Evolutionary conservation across 352 stramenopile genomes (phyloP).

Genomic region (Phytophthora pistaciae): DNA sequence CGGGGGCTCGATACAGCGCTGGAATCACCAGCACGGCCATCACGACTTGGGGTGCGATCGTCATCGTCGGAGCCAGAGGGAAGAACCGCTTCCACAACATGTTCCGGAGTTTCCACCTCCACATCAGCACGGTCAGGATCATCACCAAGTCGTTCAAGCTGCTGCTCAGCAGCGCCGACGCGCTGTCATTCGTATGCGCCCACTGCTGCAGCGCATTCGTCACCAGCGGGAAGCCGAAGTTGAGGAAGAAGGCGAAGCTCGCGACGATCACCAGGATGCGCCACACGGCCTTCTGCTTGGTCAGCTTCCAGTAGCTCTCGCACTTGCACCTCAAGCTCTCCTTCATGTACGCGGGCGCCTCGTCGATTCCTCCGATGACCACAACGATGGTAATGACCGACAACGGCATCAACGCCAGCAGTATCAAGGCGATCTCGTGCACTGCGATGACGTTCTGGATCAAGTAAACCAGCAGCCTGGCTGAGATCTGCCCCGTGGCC

Average conservation of each 20-base stretch:
- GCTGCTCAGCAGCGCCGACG: constrained; percentile 33
- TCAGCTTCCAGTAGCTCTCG: constrained; percentile 67
- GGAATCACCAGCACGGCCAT: constrained; percentile 40
- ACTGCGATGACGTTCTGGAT: constrained; percentile 35
- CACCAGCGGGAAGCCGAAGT: constrained; percentile 45
- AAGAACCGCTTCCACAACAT: constrained; percentile 53
- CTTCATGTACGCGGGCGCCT: constrained; percentile 23
- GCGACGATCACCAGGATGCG: constrained; percentile 49
- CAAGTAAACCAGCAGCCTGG: constrained; percentile 35
- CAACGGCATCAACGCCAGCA: constrained; percentile 41
- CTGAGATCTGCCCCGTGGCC: constrained; percentile 34
- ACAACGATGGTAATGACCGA: constrained; percentile 41
- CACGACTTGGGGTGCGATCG: constrained; percentile 35
- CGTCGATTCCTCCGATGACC: constrained; percentile 28
- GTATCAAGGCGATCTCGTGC: constrained; percentile 34
- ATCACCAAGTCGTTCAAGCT: constrained; percentile 45
- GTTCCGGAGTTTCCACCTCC: constrained; percentile 47
- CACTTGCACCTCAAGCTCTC: constrained; percentile 46
- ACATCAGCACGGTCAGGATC: constrained; percentile 46
- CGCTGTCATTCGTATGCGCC: constrained; percentile 37
- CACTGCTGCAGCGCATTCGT: constrained; percentile 41
- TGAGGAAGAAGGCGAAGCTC: constrained; percentile 58
- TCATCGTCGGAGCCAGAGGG: constrained; percentile 34
- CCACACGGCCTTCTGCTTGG: constrained; percentile 65
- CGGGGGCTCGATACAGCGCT: constrained; percentile 29